Base-by-base conservation (phyloP, 2,329 filamentous ascomycete species). In the Botrytis byssoidea region DNA sequence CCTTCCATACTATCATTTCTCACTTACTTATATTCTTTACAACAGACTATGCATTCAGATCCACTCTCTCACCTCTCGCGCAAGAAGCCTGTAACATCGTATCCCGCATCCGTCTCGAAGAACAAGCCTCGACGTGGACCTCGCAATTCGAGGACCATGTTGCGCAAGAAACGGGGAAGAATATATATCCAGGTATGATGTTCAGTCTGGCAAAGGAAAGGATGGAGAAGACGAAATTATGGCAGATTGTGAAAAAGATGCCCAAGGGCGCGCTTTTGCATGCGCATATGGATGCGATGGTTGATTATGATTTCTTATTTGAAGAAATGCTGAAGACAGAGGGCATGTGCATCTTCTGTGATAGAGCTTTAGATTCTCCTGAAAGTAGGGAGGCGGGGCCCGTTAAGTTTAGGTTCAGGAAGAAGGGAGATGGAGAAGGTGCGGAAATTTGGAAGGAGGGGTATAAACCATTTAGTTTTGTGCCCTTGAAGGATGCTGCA, bases 201-300 rank as follows among this genome's bases (percentile, higher is more conserved):
- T 98, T 97, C 83, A 91, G 89, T 51, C 86, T 95, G 51, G 94
- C 94, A 78, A 95, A 94, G 82, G 88, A 90, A n/a, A 89, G 90
- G 55, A 97, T 97, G 89, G 93, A 97, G 83, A 86, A 86, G 77
- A 97, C 93, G 22, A 90, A 90, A 79, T 86, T 98, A 37, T 98
- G 94, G 94, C 87, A 90, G 76, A 96, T 98, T 78, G 88, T 97
- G 25, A 88, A 91, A 74, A 88, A 85, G 76, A 94, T 98, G 92
- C 95, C 95, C 42, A 98, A 98, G 82, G 96, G 95, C 20, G 87
- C 91, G 14, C 85, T 97, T 44, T 84, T 97, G 74, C 95, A 98
- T 84, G 93, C 93, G 61, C 95, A 98, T 82, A 85, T 97, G 80
- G 93, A 97, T 82, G 94, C 95, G 78, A 97, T 97, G 90, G 92